These are phyloP conservation scores for Fusarium dimerum DNA, from an alignment of 2,329 filamentous ascomycete genomes.

Conservation along the genomic window DNA sequence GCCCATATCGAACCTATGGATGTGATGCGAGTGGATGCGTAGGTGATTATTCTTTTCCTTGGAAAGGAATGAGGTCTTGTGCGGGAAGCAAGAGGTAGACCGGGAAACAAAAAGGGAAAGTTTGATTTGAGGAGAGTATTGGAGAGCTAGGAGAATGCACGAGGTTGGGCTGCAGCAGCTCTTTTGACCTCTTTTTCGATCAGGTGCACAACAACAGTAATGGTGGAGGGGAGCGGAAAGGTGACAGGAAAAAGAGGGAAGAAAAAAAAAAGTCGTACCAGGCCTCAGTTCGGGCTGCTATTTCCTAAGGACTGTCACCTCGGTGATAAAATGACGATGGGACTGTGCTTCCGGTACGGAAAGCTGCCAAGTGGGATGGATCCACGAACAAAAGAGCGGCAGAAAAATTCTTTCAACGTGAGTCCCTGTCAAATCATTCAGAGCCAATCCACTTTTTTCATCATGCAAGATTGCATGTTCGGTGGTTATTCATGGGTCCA, in stretches of 20 bases:
- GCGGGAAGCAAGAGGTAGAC: slow-evolving; percentile 2
- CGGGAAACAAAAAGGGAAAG: slow-evolving; percentile 1
- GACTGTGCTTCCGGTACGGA: slow-evolving; percentile 20
- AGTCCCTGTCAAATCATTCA: slow-evolving; percentile 7
- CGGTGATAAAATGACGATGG: slow-evolving; percentile 32
- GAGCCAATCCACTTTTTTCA: slow-evolving; percentile 17
- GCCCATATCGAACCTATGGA: slow-evolving; percentile 36
- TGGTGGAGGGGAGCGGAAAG: too few relatives aligned
- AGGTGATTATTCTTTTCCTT: too few relatives aligned
- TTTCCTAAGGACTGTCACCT: slow-evolving; percentile 23
- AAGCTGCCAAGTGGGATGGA: slow-evolving; percentile 21
- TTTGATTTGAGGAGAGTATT: not conserved
- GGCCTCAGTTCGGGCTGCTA: slow-evolving; percentile 10
- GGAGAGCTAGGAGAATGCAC: not conserved
- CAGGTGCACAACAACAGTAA: too few relatives aligned
- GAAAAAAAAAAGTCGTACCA: slow-evolving; percentile 25
- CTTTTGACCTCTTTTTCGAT: slow-evolving; percentile 5
- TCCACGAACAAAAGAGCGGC: not conserved
- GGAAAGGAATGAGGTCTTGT: slow-evolving; percentile 9
- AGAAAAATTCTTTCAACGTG: not conserved
- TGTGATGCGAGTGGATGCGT: slow-evolving; percentile 17
- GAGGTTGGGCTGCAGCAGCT: slow-evolving; percentile 12
- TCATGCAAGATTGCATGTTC: too few relatives aligned
- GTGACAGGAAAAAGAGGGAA: too few relatives aligned
- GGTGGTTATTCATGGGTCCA: too few relatives aligned